phyloP scores from a whole-genome alignment of 1,284 basidiomycete species.

The Fomitopsis pinicola region DNA sequence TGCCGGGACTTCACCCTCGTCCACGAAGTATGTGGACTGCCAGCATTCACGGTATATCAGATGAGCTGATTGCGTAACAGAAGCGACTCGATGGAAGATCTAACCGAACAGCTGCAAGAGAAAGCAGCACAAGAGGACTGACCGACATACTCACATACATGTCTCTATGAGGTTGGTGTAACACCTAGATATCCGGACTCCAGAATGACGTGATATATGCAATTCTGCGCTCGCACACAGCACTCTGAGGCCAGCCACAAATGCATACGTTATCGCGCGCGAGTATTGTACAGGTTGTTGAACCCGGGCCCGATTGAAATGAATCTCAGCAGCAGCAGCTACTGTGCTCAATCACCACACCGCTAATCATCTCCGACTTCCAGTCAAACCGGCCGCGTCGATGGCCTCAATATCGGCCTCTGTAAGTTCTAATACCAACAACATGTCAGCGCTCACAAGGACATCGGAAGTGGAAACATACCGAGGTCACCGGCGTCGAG shows the following conservation, averaged over 20 bases:
- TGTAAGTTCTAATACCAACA: conserved; percentile 24
- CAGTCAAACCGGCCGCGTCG: conserved; percentile 35
- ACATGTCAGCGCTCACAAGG: not conserved
- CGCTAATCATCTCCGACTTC: not conserved
- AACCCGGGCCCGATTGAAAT: too few species aligned
- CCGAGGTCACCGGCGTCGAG: conserved; percentile 45
- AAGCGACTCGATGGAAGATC: not conserved
- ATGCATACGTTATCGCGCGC: too few species aligned
- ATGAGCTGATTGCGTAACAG: not conserved
- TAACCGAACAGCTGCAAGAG: not conserved
- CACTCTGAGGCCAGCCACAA: too few species aligned
- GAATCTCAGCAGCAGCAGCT: too few species aligned
- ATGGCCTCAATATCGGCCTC: conserved; percentile 36
- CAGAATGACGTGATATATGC: not conserved
- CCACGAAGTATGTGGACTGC: not conserved
- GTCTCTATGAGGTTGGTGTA: too few species aligned
- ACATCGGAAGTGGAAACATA: conserved; percentile 15
- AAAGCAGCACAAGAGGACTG: not conserved
- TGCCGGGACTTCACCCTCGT: not conserved
- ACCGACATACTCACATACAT: not conserved
- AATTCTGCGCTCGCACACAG: not conserved
- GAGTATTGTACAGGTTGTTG: too few species aligned
- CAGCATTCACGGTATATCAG: not conserved
- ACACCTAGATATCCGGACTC: too few species aligned
- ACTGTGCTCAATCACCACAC: too few species aligned